Conservation (phyloP, 148 eudicot species). For the Mesembryanthemum crystallinum region DNA sequence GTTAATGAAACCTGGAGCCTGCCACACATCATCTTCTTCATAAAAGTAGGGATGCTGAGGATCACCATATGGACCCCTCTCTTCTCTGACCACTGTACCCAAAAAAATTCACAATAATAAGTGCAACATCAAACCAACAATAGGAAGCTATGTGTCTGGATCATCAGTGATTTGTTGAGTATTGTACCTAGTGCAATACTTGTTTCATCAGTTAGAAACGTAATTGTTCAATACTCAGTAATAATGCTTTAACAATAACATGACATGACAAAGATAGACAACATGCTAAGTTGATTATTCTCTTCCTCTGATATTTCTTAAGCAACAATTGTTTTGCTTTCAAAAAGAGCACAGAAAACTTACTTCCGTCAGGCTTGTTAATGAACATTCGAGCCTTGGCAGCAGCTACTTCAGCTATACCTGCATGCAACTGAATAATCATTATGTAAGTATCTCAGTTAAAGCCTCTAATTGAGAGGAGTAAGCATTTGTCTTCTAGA, state of each 20-base stretch:
- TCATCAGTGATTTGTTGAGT: constrained; percentile 5
- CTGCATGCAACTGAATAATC: constrained; percentile 72
- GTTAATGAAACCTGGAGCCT: constrained; percentile 96
- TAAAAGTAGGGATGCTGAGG: constrained; percentile 96
- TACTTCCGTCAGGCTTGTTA: constrained; percentile 98
- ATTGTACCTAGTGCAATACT: not conserved
- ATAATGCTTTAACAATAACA: not conserved
- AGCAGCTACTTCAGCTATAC: constrained; percentile 94
- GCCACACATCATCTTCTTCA: constrained; percentile 94
- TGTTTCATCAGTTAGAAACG: not conserved
- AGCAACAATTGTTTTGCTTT: not conserved
- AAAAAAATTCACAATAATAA: constrained; percentile 14
- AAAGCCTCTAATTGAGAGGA: not conserved
- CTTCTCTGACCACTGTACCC: constrained; percentile 81
- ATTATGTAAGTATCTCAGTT: constrained; percentile 16
- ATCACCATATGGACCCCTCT: constrained; percentile 86
- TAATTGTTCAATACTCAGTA: not conserved
- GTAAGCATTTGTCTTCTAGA: not conserved
- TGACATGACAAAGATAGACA: not conserved
- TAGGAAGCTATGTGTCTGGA: not conserved
- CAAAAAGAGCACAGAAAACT: constrained; percentile 20
- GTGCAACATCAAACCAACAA: not conserved
- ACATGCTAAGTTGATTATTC: not conserved
- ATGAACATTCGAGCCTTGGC: constrained; percentile 94
- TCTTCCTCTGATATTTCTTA: not conserved